Conservation (phyloP, 2,329 filamentous ascomycete genomes). For the Alternaria postmessia region DNA sequence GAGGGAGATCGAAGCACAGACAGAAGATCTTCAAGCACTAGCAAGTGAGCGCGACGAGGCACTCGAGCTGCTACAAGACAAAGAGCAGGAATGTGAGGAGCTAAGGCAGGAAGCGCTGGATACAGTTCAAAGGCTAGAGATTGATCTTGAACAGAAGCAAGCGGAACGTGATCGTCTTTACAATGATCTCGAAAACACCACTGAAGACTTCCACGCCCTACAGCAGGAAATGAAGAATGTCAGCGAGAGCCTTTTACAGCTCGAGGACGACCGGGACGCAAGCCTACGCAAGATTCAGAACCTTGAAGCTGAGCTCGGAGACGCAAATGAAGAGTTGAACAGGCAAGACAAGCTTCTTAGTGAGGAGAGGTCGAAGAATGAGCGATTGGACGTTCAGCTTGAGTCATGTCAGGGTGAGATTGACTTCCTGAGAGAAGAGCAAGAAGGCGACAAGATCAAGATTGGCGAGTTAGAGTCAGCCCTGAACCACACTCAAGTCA, state of each 20-base stretch:
- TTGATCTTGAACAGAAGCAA: slow-evolving; percentile 75
- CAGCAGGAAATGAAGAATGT: slow-evolving; percentile 94
- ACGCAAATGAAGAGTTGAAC: slow-evolving; percentile 87
- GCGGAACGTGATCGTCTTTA: slow-evolving; percentile 75
- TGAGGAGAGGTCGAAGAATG: slow-evolving; percentile 86
- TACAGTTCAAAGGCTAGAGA: slow-evolving; percentile 65
- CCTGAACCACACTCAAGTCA: slow-evolving; percentile 79
- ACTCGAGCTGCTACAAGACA: slow-evolving; percentile 73
- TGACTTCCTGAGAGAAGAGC: slow-evolving; percentile 93
- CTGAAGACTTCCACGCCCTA: slow-evolving; percentile 88
- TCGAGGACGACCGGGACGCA: slow-evolving; percentile 88
- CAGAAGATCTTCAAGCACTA: slow-evolving; percentile 80
- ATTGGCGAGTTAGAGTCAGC: slow-evolving; percentile 92
- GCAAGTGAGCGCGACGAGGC: slow-evolving; percentile 89
- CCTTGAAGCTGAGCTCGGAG: slow-evolving; percentile 81
- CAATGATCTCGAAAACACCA: slow-evolving; percentile 75
- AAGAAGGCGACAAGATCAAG: slow-evolving; percentile 96
- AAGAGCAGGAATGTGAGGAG: slow-evolving; percentile 61
- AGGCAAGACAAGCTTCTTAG: slow-evolving; percentile 82
- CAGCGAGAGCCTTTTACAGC: slow-evolving; percentile 81
- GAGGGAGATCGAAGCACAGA: slow-evolving; percentile 79
- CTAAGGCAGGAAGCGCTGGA: slow-evolving; percentile 67
- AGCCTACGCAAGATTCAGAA: slow-evolving; percentile 81
- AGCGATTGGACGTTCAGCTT: slow-evolving; percentile 86
- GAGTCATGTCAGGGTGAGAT: slow-evolving; percentile 94